phyloP scores from a whole-genome alignment of 2,329 filamentous ascomycete species.

The Nigrospora osmanthi region DNA sequence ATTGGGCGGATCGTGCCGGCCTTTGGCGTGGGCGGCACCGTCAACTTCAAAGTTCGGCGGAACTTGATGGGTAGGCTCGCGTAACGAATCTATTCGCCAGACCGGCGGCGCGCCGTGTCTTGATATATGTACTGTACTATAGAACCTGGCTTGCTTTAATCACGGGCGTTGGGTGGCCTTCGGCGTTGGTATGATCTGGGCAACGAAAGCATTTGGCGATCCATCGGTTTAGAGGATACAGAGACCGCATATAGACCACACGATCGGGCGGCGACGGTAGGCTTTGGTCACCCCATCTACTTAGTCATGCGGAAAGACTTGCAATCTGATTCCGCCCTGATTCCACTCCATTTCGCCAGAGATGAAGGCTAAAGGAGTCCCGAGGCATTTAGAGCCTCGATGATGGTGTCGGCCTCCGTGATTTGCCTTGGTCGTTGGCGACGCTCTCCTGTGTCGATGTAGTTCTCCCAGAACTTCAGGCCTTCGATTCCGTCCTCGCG shows the following conservation, averaged over 20 bases:
- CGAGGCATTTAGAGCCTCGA: constrained; percentile 30
- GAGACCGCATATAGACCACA: not conserved
- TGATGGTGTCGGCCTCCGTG: constrained; percentile 31
- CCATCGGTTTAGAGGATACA: constrained; percentile 4
- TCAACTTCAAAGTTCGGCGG: constrained; percentile 66
- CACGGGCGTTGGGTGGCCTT: constrained; percentile 2
- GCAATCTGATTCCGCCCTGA: not conserved
- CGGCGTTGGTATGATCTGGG: constrained; percentile 9
- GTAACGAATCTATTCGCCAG: constrained; percentile 6
- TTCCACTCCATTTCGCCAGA: not conserved
- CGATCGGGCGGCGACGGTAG: not conserved
- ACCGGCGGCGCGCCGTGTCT: not conserved
- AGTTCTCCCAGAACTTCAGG: constrained; percentile 88
- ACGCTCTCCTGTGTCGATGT: constrained; percentile 40
- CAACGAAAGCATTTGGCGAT: constrained; percentile 1
- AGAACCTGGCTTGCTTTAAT: not conserved
- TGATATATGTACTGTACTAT: not conserved
- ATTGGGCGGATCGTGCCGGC: constrained; percentile 83
- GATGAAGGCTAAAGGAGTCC: constrained; percentile 11
- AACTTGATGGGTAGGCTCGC: constrained; percentile 56
- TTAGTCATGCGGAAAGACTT: not conserved
- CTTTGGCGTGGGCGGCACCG: constrained; percentile 81
- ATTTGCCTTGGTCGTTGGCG: constrained; percentile 19
- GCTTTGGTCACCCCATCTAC: no score
- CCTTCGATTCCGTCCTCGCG: constrained; percentile 90